Base-by-base conservation (phyloP, 176 grass and related monocot species). In the Stipa capillata region DNA sequence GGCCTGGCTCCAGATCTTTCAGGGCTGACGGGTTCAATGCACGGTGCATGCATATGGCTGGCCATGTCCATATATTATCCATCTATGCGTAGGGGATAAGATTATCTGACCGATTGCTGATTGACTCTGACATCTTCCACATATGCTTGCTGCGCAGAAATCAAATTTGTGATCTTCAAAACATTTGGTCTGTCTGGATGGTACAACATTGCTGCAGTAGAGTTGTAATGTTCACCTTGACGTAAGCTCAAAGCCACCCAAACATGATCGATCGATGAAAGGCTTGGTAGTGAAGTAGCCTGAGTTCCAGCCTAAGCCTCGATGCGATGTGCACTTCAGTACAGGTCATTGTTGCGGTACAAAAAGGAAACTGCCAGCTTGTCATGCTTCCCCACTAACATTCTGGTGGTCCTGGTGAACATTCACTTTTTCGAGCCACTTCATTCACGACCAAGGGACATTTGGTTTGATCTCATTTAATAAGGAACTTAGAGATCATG, bases 331-430 rank as follows among this genome's bases (percentile, higher is more conserved):
- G 65, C 54, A 63, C 25, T 61, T 44, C 65, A 56, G 43, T 56
- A 63, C 79, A 78, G 65, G 17, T 78, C 85, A 83, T 72, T 37
- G 8, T n/a, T 78, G 80, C 29, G 76, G 56, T 61, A 56, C 64
- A 43, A 34, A 34, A 74, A 68, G 86, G 51, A 69, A 69, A 20
- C 20, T 74, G 75, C 40, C 60, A 80, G 81, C 81, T 66, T 61
- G 67, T 8, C 59, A 14, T 76, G 60, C 61, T 68, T 62, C 50
- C 61, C 42, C n/a, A 31, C 73, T 62, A 62, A 43, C 82, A 37
- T 45, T 69, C 34, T 62, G 12, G 76, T 70, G 82, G 82, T 85
- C 87, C 82, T 47, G 28, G 39, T 76, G 63, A 81, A 76, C 53
- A 76, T 85, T 81, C 43, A 3, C 20, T 23, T 50, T 76, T 62